These are phyloP conservation scores for Nannochloris sp. DNA, from an alignment of 139 green algal genomes.

Conservation along the genomic window DNA sequence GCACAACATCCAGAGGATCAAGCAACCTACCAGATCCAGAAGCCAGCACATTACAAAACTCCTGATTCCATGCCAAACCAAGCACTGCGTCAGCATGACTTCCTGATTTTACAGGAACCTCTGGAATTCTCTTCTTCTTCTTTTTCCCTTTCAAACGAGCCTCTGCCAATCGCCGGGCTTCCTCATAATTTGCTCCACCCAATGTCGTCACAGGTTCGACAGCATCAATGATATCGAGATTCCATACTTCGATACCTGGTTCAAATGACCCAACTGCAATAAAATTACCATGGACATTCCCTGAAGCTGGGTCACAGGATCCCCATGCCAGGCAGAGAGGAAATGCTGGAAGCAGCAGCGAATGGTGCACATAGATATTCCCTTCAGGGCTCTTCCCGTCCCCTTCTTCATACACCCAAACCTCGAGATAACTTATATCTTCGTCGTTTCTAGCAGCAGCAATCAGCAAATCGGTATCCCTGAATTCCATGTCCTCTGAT, in stretches of 20 bases:
- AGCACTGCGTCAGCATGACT: constrained; percentile 87
- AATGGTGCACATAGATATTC: constrained; percentile 94
- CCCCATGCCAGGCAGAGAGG: constrained; percentile 84
- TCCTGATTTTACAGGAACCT: constrained; percentile 56
- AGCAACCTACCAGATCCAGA: constrained; percentile 25
- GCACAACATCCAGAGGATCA: constrained; percentile 10
- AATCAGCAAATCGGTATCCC: constrained; percentile 77
- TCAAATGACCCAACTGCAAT: constrained; percentile 82
- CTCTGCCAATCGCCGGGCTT: constrained; percentile 12
- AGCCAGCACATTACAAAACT: constrained; percentile 85
- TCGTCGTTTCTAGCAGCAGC: constrained; percentile 86
- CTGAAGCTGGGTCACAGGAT: constrained; percentile 49
- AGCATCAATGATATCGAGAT: constrained; percentile 79
- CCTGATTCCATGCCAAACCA: constrained; percentile 78
- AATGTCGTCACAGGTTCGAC: constrained; percentile 76
- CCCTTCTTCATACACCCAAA: constrained; percentile 91
- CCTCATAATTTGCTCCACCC: constrained; percentile 50
- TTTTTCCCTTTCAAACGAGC: constrained; percentile 15
- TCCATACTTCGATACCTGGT: constrained; percentile 95
- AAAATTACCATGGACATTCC: constrained; percentile 47
- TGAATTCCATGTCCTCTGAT: constrained; percentile 43
- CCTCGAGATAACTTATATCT: constrained; percentile 83
- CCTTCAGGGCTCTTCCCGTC: constrained; percentile 35
- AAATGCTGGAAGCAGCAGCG: constrained; percentile 90
- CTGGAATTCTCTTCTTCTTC: constrained; percentile 47